Conservation (phyloP, 805 yeast genomes). For the Candida loeiensis region DNA sequence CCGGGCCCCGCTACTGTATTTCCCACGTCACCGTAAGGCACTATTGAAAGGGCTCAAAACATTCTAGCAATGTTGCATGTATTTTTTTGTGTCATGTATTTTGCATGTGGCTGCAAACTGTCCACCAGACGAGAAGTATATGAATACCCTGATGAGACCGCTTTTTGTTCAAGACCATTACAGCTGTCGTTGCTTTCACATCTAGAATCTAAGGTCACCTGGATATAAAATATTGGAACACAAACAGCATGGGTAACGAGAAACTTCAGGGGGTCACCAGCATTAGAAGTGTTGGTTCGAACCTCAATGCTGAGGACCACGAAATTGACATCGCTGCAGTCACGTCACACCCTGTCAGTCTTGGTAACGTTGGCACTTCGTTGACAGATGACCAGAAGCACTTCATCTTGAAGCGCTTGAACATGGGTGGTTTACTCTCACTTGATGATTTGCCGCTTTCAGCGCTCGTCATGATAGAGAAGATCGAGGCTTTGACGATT, state of each 20-base stretch:
- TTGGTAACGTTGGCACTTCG: conserved; percentile 21
- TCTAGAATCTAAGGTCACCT: no score
- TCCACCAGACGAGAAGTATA: neutral
- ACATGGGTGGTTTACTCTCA: conserved; percentile 22
- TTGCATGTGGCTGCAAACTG: neutral
- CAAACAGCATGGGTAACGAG: neutral
- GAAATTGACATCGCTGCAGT: conserved; percentile 18
- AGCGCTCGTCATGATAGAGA: conserved; percentile 26
- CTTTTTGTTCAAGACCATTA: no score
- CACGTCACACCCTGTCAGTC: conserved; percentile 19
- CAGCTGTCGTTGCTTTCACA: no score
- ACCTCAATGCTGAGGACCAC: conserved; percentile 10
- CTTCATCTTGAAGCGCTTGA: conserved; percentile 26
- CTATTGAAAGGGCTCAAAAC: neutral
- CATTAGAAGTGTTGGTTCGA: neutral
- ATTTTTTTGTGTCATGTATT: neutral
- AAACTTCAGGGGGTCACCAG: neutral
- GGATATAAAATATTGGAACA: no score
- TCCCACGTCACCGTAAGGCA: neutral
- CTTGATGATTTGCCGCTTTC: conserved; percentile 30
- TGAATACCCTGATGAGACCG: neutral
- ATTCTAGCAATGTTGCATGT: no score
- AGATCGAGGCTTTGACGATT: conserved; percentile 27
- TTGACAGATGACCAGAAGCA: conserved; percentile 26
- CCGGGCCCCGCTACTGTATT: no score